phyloP scores from a whole-genome alignment of 116 monocot species.

The Posidonia oceanica region DNA sequence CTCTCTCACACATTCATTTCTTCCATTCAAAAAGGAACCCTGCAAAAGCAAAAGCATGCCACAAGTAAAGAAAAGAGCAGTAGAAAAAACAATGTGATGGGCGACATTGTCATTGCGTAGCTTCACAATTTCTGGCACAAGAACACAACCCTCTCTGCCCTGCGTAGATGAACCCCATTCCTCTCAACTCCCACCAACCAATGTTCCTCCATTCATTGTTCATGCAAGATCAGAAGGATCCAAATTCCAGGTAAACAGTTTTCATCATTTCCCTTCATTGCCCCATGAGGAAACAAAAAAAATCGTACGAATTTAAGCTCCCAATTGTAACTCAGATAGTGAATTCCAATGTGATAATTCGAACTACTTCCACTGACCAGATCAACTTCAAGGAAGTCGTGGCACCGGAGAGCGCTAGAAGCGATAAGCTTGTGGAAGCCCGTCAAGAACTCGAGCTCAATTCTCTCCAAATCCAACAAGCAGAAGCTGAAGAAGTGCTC shows the following conservation, averaged over 20 bases:
- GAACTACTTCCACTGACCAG: not conserved
- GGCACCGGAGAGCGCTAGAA: slow-evolving; percentile 55
- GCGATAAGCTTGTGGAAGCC: slow-evolving; percentile 47
- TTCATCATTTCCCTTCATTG: not conserved
- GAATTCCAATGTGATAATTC: not conserved
- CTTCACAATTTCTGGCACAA: slow-evolving; percentile 1
- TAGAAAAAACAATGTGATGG: slow-evolving; percentile 7
- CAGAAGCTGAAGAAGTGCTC: slow-evolving; percentile 45
- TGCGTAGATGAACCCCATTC: slow-evolving; percentile 12
- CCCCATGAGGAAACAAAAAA: not conserved
- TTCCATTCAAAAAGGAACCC: slow-evolving; percentile 22
- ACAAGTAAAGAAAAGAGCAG: slow-evolving; percentile 23
- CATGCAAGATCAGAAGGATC: slow-evolving; percentile 28
- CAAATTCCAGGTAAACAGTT: slow-evolving; percentile 34
- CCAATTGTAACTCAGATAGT: no score
- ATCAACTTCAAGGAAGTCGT: slow-evolving; percentile 35
- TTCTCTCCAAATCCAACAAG: not conserved
- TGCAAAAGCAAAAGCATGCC: slow-evolving; percentile 36
- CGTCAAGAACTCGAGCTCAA: not conserved
- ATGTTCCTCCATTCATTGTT: slow-evolving; percentile 49
- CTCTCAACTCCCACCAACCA: slow-evolving; percentile 6
- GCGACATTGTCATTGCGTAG: slow-evolving; percentile 14
- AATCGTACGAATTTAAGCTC: not conserved
- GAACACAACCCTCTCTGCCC: not conserved
- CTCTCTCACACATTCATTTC: not conserved